Evolutionary conservation across 345 rosid genomes (phyloP).

Genomic region (Populus ilicifolia): DNA sequence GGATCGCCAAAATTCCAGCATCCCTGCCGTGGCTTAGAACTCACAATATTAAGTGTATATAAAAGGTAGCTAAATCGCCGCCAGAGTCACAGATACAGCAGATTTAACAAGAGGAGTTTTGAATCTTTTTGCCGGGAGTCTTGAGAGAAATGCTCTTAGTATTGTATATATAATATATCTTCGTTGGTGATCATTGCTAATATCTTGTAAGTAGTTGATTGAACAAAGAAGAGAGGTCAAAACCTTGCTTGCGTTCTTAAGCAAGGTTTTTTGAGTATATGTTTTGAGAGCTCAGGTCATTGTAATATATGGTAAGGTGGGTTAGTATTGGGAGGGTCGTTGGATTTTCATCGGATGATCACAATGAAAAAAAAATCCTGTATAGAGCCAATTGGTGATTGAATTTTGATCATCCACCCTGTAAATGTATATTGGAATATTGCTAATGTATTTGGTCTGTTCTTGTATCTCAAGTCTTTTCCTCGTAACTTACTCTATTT

Average conservation of each 20-base stretch:
- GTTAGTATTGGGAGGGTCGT: conserved; percentile 7
- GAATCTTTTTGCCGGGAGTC: conserved; percentile 30
- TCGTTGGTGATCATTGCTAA: conserved; percentile 27
- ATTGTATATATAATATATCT: conserved; percentile 35
- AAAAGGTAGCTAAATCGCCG: conserved; percentile 38
- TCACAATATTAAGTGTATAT: conserved; percentile 59
- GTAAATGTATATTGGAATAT: conserved; percentile 32
- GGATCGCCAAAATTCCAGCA: conserved; percentile 89
- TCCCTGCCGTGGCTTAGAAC: conserved; percentile 93
- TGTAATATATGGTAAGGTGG: conserved; percentile 37
- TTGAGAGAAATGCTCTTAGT: conserved; percentile 13
- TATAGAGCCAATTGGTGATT: conserved; percentile 38
- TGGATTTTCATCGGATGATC: conserved; percentile 21
- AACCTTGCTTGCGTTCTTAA: conserved; percentile 16
- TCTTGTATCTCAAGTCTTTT: background rate
- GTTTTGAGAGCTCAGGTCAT: conserved; percentile 23
- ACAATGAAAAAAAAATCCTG: conserved; percentile 21
- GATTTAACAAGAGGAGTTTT: conserved; percentile 36
- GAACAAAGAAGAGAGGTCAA: conserved; percentile 9
- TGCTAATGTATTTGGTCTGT: conserved; percentile 1
- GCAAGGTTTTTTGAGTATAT: conserved; percentile 3
- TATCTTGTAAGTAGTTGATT: conserved; percentile 43
- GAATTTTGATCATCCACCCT: conserved; percentile 21
- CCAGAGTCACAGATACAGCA: conserved; percentile 24
- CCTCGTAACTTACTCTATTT: background rate